These are phyloP conservation scores for Candida schatavii DNA, from an alignment of 805 yeast species.

Conservation along the genomic window DNA sequence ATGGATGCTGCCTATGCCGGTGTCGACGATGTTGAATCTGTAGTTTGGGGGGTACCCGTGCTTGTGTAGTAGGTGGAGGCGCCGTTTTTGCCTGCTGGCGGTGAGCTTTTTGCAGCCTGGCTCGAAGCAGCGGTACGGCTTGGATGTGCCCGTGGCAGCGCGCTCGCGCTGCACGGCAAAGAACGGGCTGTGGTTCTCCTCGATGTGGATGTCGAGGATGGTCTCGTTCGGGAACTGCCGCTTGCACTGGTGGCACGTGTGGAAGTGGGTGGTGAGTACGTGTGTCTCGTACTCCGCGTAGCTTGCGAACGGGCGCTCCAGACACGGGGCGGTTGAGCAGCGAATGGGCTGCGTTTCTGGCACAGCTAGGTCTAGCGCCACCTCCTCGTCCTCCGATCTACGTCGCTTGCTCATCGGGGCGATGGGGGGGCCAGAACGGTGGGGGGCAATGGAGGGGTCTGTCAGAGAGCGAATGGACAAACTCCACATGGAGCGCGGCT, in stretches of 20 bases:
- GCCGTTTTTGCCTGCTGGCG: constrained; percentile 36
- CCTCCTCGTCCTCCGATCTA: not conserved
- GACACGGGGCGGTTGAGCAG: constrained; percentile 15
- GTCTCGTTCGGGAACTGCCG: constrained; percentile 42
- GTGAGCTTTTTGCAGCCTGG: constrained; percentile 38
- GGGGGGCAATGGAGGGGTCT: not conserved
- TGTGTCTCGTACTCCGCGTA: constrained; percentile 23
- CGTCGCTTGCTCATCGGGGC: not conserved
- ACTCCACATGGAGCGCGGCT: too few relatives aligned
- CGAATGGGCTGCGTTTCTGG: not conserved
- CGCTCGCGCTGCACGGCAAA: constrained; percentile 28
- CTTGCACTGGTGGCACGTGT: constrained; percentile 36
- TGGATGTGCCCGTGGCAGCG: constrained; percentile 28
- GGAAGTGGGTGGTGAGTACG: constrained; percentile 22
- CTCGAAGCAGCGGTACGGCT: constrained; percentile 42
- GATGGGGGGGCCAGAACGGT: not conserved
- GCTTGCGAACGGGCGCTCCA: not conserved
- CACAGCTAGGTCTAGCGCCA: not conserved
- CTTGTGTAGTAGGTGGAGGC: constrained; percentile 47
- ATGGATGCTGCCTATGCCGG: constrained; percentile 17
- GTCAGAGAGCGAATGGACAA: too few relatives aligned
- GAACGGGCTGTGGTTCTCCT: constrained; percentile 54
- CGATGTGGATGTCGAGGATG: constrained; percentile 46
- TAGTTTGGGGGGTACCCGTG: constrained; percentile 47
- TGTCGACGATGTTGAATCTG: constrained; percentile 26